Base-by-base conservation (phyloP, 1,139 yeast species). In the Lodderomyces beijingensis region DNA sequence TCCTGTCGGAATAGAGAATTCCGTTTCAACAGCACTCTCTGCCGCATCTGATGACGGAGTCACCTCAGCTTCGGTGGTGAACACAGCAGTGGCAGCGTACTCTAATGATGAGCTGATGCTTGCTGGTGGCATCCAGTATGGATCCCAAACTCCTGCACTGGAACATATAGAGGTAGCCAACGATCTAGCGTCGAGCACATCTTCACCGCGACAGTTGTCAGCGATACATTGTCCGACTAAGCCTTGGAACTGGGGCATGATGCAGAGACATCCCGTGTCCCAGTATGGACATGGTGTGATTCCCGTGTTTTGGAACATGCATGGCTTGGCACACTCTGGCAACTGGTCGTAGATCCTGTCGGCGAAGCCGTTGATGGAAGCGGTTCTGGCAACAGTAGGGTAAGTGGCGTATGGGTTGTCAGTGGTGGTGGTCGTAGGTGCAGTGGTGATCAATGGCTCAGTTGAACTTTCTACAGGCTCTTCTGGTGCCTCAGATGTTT, bases 331-430 rank as follows among this genome's bases (percentile, higher is more conserved):
- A 45, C 65, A 59, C 5, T 30, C 33, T 7, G 64, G 63, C 9
- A 53, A 36, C 9, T 40, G 39, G 27, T 32, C 47, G 38, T 55
- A 53, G 37, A 64, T 55, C 16, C 56, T 58, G 38, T 64, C 70
- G 8, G 69, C 68, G 38, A 64, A 63, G 2, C 70, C 70, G 39
- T 64, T 64, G 27, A 62, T 53, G 23, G 58, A 46, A 19, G 69
- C 69, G 16, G 69, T 62, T 39, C 54, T 51, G 12, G 68, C 57
- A 19, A 64, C 69, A n/a, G 47, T 32, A 12, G 70, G 70, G 39
- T 56, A 63, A 9, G 63, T 55, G 22, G 53, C 30, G 10, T 27
- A 27, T 18, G 30, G 30, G n/a, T 27, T 27, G 19, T 27, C 30
- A 17, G 24, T 25, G 12, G 10, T 19, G 16, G 30, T 19, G 13